Evolutionary conservation across 768 basidiomycete genomes (phyloP).

Genomic region (Naganishia kalamii): DNA sequence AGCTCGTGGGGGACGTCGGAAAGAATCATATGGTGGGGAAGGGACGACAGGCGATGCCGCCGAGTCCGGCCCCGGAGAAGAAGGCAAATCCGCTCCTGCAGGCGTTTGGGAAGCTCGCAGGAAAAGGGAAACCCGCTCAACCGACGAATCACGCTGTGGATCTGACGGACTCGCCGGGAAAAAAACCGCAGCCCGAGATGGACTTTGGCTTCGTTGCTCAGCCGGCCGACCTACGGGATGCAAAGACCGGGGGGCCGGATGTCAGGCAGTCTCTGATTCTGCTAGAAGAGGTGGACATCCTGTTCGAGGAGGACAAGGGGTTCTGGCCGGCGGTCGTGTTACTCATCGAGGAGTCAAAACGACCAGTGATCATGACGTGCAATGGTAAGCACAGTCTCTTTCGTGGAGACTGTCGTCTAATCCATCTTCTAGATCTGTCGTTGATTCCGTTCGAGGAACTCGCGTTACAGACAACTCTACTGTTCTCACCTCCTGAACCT

Average conservation of each 20-base stretch:
- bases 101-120: conserved; percentile 23
- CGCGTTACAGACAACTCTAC: conserved; percentile 66
- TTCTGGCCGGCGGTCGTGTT: conserved; percentile 79
- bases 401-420: neutral
- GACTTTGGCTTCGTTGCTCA: conserved; percentile 15
- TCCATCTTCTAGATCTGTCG: conserved; percentile 55
- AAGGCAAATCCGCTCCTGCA: conserved; percentile 16
- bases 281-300: conserved; percentile 89
- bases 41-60: conserved; percentile 14
- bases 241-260: neutral
- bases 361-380: conserved; percentile 91
- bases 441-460: conserved; percentile 67
- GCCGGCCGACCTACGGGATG: conserved; percentile 9
- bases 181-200: neutral
- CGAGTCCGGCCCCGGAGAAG: conserved; percentile 6
- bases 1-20: conserved; percentile 83
- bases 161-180: conserved; percentile 4
- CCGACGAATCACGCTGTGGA: neutral
- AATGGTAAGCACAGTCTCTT: conserved; percentile 59
- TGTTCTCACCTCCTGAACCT: conserved; percentile 59
- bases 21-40: conserved; percentile 73
- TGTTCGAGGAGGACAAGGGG: conserved; percentile 71
- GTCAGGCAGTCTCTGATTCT: conserved; percentile 81
- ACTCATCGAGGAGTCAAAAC: conserved; percentile 72
- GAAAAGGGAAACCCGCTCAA: neutral